Base-by-base conservation (phyloP, 768 basidiomycete species). In the Boletus speciosus region DNA sequence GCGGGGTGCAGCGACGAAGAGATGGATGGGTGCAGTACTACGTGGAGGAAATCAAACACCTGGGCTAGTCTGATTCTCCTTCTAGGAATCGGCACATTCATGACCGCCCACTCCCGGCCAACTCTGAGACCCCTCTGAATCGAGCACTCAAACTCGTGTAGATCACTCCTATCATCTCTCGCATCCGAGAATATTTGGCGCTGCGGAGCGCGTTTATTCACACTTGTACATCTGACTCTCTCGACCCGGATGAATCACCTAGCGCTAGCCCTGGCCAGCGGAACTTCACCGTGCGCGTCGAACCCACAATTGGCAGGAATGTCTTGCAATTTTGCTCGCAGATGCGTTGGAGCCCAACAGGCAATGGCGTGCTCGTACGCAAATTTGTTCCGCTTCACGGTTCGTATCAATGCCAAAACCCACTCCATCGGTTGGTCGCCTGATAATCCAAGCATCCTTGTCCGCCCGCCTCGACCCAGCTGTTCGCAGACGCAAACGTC, bases 341-440 rank as follows among this genome's bases (percentile, higher is more conserved):
- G 21, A 16, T 9, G 6, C 44, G 1, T 36, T 14, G 7, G 29
- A 29, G 29, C 5, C 19, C 19, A 14, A 36, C 35, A 16, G 8
- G n/a, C 21, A 11, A 12, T 25, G 15, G 25, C 46, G 23, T 21
- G 23, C 19, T 44, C 23, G 25, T 27, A 23, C 41, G 23, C 21
- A 16, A 34, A 35, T 23, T 23, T 23, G 21, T 21, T 35, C 14
- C 19, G 7, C 31, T n/a, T 6, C n/a, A 7, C 21, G 15, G 7
- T 23, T 16, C 34, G n/a, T 27, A 10, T 48, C 36, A 37, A 32
- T 53, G 52, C 65, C 66, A 66, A 29, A 62, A 54, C n/a, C 58
- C 64, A 11, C 58, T 63, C 66, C 65, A 68, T 10, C 64, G 50
- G 31, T 48, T 59, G 11, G 45, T 49, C 14, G 36, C 21, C n/a